Percentiles rank a stretch among this genome's conserved stretches.
phyloP scores from a whole-genome alignment of 768 basidiomycete genomes.

The Serendipita sp. region DNA sequence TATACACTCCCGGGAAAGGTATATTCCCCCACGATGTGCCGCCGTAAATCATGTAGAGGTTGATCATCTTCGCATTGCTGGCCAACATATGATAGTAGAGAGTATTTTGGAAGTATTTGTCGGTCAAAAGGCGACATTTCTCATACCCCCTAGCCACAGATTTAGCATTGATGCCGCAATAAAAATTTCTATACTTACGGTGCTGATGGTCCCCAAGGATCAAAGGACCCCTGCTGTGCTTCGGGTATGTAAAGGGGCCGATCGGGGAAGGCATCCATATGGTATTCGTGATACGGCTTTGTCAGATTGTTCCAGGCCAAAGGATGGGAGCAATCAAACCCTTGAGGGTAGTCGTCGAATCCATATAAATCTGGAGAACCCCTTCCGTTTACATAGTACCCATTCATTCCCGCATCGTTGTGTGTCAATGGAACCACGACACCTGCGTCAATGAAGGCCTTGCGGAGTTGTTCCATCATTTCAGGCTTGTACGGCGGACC shows the following conservation, averaged over 20 bases:
- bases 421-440: conserved; percentile 60
- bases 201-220: conserved; percentile 64
- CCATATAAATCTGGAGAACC: conserved; percentile 68
- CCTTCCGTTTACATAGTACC: conserved; percentile 56
- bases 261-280: conserved; percentile 20
- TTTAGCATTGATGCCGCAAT: background rate
- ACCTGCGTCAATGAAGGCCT: conserved; percentile 34
- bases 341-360: conserved; percentile 25
- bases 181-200: conserved; percentile 32
- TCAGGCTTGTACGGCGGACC: conserved; percentile 25
- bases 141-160: conserved; percentile 25
- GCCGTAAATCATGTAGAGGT: conserved; percentile 76
- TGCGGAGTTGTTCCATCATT: conserved; percentile 51
- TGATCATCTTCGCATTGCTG: conserved; percentile 65
- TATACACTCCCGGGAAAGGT: conserved; percentile 63
- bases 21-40: conserved; percentile 78
- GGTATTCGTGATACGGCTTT: conserved; percentile 50
- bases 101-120: conserved; percentile 59
- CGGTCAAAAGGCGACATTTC: conserved; percentile 49
- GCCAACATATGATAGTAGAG: conserved; percentile 71
- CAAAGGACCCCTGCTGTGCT: conserved; percentile 64
- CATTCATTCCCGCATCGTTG: conserved; percentile 45
- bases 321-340: conserved; percentile 68
- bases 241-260: conserved; percentile 25
- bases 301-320: conserved; percentile 46